phyloP scores from a whole-genome alignment of 1,139 yeast species.

The Hyphopichia khmerensis region DNA sequence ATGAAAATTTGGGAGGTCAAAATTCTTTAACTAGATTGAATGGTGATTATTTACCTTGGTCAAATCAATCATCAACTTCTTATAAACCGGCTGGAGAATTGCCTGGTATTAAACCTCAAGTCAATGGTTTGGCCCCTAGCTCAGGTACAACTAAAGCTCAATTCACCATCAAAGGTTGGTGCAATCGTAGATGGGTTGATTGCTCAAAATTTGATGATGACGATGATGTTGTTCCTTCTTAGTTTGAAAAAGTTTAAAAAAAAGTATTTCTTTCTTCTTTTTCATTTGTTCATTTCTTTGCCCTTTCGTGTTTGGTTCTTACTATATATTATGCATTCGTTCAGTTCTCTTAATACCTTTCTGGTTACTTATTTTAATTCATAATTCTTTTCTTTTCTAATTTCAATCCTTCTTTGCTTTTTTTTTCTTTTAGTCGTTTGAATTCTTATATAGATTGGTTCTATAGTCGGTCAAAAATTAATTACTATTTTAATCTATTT shows the following conservation, averaged over 20 bases:
- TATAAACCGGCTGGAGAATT: constrained; percentile 40
- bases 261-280: background rate
- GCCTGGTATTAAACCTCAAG: constrained; percentile 18
- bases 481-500: background rate
- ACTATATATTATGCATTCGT: background rate
- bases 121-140: constrained; percentile 37
- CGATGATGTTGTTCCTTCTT: background rate
- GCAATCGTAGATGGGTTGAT: constrained; percentile 45
- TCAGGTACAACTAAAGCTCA: constrained; percentile 43
- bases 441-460: background rate
- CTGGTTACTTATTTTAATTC: no score
- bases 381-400: background rate
- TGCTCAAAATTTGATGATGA: constrained; percentile 5
- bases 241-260: background rate
- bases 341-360: background rate
- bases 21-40: constrained; percentile 11
- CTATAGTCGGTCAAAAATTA: background rate
- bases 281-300: background rate
- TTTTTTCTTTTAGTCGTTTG: background rate
- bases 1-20: background rate
- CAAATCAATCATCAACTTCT: constrained; percentile 6
- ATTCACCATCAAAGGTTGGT: constrained; percentile 56
- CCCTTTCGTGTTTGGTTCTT: background rate
- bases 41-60: constrained; percentile 43
- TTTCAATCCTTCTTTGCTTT: background rate